A percentile compares a stretch with the other conserved stretches of the same genome.
Conservation (phyloP, 2,329 filamentous ascomycete genomes). For the Stachybotrys echinatus region DNA sequence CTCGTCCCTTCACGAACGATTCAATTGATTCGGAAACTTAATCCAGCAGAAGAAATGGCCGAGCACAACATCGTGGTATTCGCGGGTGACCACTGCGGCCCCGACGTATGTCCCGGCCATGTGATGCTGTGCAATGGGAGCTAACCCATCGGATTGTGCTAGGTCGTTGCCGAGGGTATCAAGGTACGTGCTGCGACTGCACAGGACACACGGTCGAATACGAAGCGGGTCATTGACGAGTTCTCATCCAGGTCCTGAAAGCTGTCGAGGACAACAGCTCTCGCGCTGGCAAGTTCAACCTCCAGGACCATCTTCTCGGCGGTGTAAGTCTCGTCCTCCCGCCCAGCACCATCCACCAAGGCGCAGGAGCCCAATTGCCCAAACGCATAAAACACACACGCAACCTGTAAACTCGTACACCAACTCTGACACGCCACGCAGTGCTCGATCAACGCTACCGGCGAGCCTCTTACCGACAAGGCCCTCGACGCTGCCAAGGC, state of each 20-base stretch:
- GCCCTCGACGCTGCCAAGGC: not conserved
- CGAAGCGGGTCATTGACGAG: conserved; percentile 3
- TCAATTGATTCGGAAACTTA: conserved; percentile 1
- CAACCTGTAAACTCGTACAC: not conserved
- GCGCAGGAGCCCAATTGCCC: no score
- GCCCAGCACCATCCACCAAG: not conserved
- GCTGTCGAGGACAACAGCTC: conserved; percentile 68
- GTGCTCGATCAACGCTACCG: conserved; percentile 83
- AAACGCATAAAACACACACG: not conserved
- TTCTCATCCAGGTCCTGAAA: conserved; percentile 60
- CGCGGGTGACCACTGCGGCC: conserved; percentile 78
- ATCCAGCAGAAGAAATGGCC: conserved; percentile 44
- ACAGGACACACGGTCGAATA: not conserved
- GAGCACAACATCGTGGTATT: conserved; percentile 76
- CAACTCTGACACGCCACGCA: conserved; percentile 30
- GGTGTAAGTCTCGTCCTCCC: conserved; percentile 57
- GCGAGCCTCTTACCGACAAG: conserved; percentile 68
- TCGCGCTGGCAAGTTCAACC: conserved; percentile 72
- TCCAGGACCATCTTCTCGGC: conserved; percentile 84
- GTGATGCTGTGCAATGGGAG: no score
- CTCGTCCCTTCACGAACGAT: conserved; percentile 4
- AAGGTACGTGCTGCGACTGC: conserved; percentile 53
- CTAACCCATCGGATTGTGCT: no score
- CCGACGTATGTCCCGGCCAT: conserved; percentile 60
- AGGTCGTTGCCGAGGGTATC: conserved; percentile 77